A percentile compares a stretch with the other conserved stretches of the same genome.
phyloP scores from a whole-genome alignment of 2,329 filamentous ascomycete species.

The Pseudocercospora fijiensis region DNA sequence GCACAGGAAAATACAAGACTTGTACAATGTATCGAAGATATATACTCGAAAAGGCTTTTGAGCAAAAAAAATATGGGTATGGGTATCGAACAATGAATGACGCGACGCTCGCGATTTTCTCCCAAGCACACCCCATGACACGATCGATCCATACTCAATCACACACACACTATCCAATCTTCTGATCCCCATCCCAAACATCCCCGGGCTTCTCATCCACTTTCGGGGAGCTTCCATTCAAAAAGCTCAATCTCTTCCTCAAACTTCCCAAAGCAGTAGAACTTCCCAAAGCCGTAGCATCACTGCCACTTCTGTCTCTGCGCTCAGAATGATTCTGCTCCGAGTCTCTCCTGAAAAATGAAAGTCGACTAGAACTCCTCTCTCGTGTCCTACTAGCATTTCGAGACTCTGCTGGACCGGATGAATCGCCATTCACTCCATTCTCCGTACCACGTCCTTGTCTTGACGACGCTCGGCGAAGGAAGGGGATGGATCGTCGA shows the following conservation, averaged over 20 bases:
- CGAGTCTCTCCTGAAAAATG: slow-evolving; percentile 27
- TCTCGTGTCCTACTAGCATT: slow-evolving; percentile 26
- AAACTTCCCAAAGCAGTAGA: slow-evolving; percentile 47
- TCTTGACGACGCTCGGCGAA: slow-evolving; percentile 38
- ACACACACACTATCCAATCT: not conserved
- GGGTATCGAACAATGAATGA: not conserved
- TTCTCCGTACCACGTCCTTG: slow-evolving; percentile 17
- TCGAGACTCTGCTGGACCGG: slow-evolving; percentile 30
- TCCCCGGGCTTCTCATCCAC: not conserved
- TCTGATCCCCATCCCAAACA: not conserved
- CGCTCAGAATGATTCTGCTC: not conserved
- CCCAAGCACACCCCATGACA: not conserved
- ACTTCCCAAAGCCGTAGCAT: slow-evolving; percentile 1
- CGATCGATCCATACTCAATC: too few species aligned
- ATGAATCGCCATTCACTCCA: slow-evolving; percentile 19
- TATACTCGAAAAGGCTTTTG: not conserved
- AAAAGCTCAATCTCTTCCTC: slow-evolving; percentile 73
- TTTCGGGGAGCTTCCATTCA: slow-evolving; percentile 66
- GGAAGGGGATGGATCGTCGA: slow-evolving; percentile 27
- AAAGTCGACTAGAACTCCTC: slow-evolving; percentile 30
- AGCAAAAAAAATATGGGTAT: not conserved
- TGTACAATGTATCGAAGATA: not conserved
- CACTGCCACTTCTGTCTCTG: slow-evolving; percentile 4
- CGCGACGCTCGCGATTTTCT: not conserved
- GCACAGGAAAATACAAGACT: not conserved